A percentile compares a stretch with the other conserved stretches of the same genome.
Evolutionary conservation across 176 grass and related monocot species (phyloP).

Genomic region (Elaeis guineensis): DNA sequence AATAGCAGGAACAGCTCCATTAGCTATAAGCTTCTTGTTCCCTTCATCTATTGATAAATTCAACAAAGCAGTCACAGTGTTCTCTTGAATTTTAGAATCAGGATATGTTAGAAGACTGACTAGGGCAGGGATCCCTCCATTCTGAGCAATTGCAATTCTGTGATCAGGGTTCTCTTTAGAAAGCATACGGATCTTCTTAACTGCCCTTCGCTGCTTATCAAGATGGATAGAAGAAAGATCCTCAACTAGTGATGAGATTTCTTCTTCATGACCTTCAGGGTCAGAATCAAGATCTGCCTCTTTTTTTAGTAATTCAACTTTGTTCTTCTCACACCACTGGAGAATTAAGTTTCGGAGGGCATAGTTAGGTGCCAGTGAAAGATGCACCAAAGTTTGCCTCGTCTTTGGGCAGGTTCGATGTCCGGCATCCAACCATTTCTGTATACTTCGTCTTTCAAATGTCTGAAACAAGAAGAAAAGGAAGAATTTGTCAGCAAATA

Average conservation of each 20-base stretch:
- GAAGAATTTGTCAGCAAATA: constrained; percentile 1
- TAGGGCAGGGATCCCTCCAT: constrained; percentile 34
- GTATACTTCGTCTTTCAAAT: constrained; percentile 51
- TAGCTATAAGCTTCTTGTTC: constrained; percentile 49
- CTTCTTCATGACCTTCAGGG: constrained; percentile 16
- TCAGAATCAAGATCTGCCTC: constrained; percentile 8
- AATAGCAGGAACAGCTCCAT: constrained; percentile 45
- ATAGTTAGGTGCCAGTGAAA: constrained; percentile 50
- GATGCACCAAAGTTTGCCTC: constrained; percentile 42
- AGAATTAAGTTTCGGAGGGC: constrained; percentile 57
- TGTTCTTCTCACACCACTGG: constrained; percentile 63
- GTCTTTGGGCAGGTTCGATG: constrained; percentile 65
- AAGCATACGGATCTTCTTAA: constrained; percentile 51
- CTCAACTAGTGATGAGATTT: constrained; percentile 41
- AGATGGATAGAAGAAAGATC: constrained; percentile 46
- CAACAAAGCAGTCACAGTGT: constrained; percentile 48
- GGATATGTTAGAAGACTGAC: constrained; percentile 44
- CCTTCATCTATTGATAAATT: constrained; percentile 61
- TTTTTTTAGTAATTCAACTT: constrained; percentile 38
- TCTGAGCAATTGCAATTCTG: constrained; percentile 26
- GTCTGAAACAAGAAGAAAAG: constrained; percentile 28
- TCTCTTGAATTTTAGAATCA: constrained; percentile 46
- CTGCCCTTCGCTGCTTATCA: constrained; percentile 48
- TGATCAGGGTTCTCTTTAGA: constrained; percentile 68
- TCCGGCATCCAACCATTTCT: constrained; percentile 55